Evolutionary conservation across 768 basidiomycete species (phyloP).

Genomic region (Lepiota brunneoincarnata): DNA sequence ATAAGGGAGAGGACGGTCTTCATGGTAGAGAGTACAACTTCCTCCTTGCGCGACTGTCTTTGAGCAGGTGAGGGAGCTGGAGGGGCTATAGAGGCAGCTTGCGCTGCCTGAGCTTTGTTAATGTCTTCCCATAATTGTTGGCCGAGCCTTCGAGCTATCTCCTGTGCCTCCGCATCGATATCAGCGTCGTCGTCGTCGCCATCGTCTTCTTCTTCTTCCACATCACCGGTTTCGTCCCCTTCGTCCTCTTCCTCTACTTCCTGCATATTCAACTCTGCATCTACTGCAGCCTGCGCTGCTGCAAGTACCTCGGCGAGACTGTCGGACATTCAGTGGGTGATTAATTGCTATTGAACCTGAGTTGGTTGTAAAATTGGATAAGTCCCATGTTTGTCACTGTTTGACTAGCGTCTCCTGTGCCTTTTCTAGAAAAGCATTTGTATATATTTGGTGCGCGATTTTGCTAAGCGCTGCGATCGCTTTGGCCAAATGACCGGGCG

Average conservation of each 20-base stretch:
- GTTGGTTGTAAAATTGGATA: background rate
- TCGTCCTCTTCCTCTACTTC: constrained; percentile 30
- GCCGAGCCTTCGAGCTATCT: constrained; percentile 70
- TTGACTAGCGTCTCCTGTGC: constrained; percentile 17
- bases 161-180: constrained; percentile 68
- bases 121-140: constrained; percentile 80
- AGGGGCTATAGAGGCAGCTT: constrained; percentile 19
- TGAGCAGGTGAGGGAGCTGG: constrained; percentile 5
- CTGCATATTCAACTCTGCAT: background rate
- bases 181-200: constrained; percentile 61
- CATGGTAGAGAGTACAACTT: constrained; percentile 64
- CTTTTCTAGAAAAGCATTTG: constrained; percentile 22
- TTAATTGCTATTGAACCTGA: background rate
- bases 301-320: constrained; percentile 8
- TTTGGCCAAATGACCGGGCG: background rate
- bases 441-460: constrained; percentile 6
- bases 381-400: constrained; percentile 2
- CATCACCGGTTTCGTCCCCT: constrained; percentile 29
- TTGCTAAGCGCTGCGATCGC: constrained; percentile 1
- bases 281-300: constrained; percentile 7
- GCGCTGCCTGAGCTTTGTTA: constrained; percentile 53
- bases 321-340: constrained; percentile 6
- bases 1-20: constrained; percentile 57
- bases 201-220: constrained; percentile 35
- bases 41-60: constrained; percentile 40